These are phyloP conservation scores for Fusarium vanettenii DNA, from an alignment of 2,329 filamentous ascomycete genomes.

Conservation along the genomic window DNA sequence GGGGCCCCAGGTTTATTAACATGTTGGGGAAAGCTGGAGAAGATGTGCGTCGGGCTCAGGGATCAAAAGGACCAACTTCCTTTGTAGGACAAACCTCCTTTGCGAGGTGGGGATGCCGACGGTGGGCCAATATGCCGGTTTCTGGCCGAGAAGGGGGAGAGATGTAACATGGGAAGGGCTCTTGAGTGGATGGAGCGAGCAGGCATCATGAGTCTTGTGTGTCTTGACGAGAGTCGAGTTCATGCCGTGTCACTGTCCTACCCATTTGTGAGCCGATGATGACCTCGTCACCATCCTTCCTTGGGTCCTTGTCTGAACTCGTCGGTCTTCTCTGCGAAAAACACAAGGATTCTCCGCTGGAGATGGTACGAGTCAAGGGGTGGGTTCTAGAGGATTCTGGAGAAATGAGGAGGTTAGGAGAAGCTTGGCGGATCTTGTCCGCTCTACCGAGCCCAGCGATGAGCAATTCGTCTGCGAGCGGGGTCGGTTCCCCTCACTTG, in stretches of 20 bases:
- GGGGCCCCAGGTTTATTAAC: constrained; percentile 7
- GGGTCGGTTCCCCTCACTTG: not conserved
- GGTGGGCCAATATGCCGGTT: not conserved
- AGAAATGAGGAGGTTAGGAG: not conserved
- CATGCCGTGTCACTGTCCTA: not conserved
- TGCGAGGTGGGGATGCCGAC: not conserved
- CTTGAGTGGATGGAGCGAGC: not conserved
- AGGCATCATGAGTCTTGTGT: not conserved
- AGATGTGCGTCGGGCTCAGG: not conserved
- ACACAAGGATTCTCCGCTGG: not conserved
- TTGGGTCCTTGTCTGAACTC: not conserved
- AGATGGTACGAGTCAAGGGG: not conserved
- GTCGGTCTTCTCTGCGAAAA: not conserved
- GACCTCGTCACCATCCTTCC: not conserved
- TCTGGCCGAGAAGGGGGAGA: constrained; percentile 3
- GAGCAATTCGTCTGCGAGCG: not conserved
- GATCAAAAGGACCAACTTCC: not conserved
- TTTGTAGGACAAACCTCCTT: not conserved
- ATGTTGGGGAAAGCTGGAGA: constrained; percentile 4
- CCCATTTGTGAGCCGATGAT: not conserved
- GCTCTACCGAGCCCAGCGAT: not conserved
- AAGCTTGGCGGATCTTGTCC: not conserved
- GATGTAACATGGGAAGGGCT: constrained; percentile 1
- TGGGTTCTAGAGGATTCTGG: not conserved
- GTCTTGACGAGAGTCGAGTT: not conserved